Base-by-base conservation (phyloP, 495 filamentous ascomycete species). In the Astrothelium macrocarpum region DNA sequence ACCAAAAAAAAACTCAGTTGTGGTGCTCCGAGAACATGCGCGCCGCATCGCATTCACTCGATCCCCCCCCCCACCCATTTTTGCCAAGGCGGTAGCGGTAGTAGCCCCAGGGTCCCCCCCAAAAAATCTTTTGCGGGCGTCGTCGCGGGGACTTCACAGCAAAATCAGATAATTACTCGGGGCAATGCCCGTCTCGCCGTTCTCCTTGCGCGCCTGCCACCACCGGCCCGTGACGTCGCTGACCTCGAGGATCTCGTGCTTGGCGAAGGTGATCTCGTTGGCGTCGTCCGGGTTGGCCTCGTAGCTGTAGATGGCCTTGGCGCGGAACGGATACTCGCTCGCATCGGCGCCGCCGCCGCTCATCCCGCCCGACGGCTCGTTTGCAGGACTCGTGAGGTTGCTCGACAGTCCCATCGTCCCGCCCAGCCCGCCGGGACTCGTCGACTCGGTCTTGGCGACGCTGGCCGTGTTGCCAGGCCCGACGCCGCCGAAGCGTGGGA, bases 191-290 rank as follows among this genome's bases (percentile, higher is more conserved):
- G 94, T 97, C 69, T 97, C 91, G 71, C 94, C 94, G 66, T 76
- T 96, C 73, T 90, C 84, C 78, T 97, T 97, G 78, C 90, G 85
- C 66, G 94, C 94, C 78, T 98, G 94, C 94, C 94, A 98, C 94
- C 94, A 98, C 76, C 94, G 78, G 32, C 94, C 94, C 70, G 90
- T 96, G 62, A 98, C 95, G 70, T 98, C 94, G 53, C 90, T 95
- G 62, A 98, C 93, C 74, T 98, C 93, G 49, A 98, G 80, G 62
- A 97, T 90, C 75, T 98, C 94, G 69, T 97, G 90, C 77, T 97
- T 97, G 56, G 85, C 81, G 81, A 98, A 98, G 67, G 89, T 92
- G 65, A 98, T 97, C 75, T 98, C 94, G 74, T 98, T 97, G 53
- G 91, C 91, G 70, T 98, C 94, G 68, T 97, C 92, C 1, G 94